Conservation (phyloP, 2,329 filamentous ascomycete species). For the Hypomyces perniciosus region DNA sequence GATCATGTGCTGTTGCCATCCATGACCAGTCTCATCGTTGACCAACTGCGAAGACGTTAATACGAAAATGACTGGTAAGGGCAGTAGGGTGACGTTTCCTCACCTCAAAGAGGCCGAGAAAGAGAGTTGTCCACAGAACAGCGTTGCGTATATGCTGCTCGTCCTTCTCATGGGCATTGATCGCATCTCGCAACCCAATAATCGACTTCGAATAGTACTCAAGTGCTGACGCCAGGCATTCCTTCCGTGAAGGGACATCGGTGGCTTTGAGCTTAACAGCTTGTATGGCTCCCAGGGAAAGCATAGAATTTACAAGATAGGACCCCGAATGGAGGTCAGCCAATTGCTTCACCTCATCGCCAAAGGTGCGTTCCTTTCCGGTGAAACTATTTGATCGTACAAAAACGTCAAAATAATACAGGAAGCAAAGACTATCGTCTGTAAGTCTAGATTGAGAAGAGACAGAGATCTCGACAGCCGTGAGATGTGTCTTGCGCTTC, state of each 20-base stretch:
- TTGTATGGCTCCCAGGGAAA: conserved; percentile 27
- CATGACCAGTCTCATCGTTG: conserved; percentile 25
- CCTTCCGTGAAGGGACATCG: conserved; percentile 1
- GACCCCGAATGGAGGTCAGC: conserved; percentile 8
- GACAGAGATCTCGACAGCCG: neutral
- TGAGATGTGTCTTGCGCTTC: neutral
- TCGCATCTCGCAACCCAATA: conserved; percentile 16
- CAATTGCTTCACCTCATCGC: conserved; percentile 20
- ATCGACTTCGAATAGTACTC: conserved; percentile 24
- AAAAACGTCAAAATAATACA: conserved; percentile 28
- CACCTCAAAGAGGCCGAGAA: conserved; percentile 31
- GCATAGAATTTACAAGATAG: conserved; percentile 24
- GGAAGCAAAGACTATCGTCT: conserved; percentile 17
- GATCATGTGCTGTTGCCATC: conserved; percentile 30
- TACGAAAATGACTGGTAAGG: neutral
- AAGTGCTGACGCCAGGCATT: conserved; percentile 14
- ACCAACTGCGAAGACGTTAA: conserved; percentile 21
- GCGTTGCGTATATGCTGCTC: conserved; percentile 10
- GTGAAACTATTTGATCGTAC: conserved; percentile 23
- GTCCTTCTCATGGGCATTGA: conserved; percentile 1
- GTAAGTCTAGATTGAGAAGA: conserved; percentile 2
- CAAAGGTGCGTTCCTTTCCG: neutral
- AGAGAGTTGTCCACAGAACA: conserved; percentile 29
- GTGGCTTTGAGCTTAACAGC: conserved; percentile 16
- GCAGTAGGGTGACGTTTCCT: neutral